These are phyloP conservation scores for Trichosphaerium sp. DNA, from an alignment of 78 protist genomes.

Conservation along the genomic window DNA sequence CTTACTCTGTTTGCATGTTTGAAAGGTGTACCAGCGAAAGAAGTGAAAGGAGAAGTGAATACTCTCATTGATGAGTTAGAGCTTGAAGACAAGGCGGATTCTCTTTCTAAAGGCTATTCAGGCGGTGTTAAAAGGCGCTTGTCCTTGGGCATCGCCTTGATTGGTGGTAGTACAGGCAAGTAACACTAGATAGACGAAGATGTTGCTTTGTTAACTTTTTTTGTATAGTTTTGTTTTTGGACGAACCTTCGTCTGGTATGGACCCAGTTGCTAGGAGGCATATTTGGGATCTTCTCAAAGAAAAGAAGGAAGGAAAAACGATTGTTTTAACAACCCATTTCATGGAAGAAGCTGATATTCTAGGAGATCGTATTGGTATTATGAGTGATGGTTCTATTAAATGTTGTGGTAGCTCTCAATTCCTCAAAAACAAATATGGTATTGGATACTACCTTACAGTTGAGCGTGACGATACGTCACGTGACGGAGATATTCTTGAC, in stretches of 20 bases:
- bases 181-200: neutral
- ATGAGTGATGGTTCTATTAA: constrained; percentile 61
- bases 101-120: constrained; percentile 4
- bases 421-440: constrained; percentile 66
- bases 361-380: constrained; percentile 81
- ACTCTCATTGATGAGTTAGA: constrained; percentile 30
- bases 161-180: constrained; percentile 21
- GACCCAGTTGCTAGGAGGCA: constrained; percentile 55
- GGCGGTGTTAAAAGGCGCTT: constrained; percentile 66
- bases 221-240: constrained; percentile 9
- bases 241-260: constrained; percentile 57
- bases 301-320: constrained; percentile 25
- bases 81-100: constrained; percentile 13
- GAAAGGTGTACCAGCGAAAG: constrained; percentile 30
- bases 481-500: neutral
- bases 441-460: constrained; percentile 68
- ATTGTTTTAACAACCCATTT: constrained; percentile 71
- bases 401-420: constrained; percentile 54
- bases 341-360: constrained; percentile 92
- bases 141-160: constrained; percentile 36
- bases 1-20: constrained; percentile 26
- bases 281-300: constrained; percentile 53
- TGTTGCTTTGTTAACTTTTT: neutral
- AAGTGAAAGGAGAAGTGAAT: constrained; percentile 8
- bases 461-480: neutral